phyloP scores from a whole-genome alignment of 2,329 filamentous ascomycete species.

The Alternaria viburni region DNA sequence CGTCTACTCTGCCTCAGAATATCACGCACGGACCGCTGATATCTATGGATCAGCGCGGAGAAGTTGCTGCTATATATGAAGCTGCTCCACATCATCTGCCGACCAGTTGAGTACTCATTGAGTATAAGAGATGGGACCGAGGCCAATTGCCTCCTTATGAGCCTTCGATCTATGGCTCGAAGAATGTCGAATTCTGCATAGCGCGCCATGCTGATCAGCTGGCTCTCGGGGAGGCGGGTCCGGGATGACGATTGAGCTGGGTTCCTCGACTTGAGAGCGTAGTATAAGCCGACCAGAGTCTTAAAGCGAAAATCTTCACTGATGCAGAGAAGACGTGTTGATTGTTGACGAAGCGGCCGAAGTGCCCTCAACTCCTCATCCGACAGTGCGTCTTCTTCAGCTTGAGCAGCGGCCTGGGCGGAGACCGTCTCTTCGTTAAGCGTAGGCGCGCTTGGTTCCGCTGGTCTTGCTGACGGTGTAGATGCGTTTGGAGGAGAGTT shows the following conservation, averaged over 20 bases:
- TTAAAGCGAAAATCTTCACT: background rate
- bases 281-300: background rate
- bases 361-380: background rate
- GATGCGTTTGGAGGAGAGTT: too few species aligned
- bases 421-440: background rate
- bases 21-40: background rate
- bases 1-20: background rate
- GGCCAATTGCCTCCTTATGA: background rate
- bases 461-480: background rate
- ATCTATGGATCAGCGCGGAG: background rate
- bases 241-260: background rate
- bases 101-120: background rate
- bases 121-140: background rate
- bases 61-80: background rate
- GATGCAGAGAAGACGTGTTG: background rate
- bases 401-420: background rate
- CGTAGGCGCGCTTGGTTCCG: background rate
- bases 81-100: background rate
- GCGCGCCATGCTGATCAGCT: background rate
- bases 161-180: background rate
- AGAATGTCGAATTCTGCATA: background rate
- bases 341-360: background rate
- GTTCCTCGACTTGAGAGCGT: background rate
- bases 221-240: background rate
- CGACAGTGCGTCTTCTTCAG: background rate